Evolutionary conservation across 768 basidiomycete species (phyloP).

Genomic region (Lepiota subincarnata): DNA sequence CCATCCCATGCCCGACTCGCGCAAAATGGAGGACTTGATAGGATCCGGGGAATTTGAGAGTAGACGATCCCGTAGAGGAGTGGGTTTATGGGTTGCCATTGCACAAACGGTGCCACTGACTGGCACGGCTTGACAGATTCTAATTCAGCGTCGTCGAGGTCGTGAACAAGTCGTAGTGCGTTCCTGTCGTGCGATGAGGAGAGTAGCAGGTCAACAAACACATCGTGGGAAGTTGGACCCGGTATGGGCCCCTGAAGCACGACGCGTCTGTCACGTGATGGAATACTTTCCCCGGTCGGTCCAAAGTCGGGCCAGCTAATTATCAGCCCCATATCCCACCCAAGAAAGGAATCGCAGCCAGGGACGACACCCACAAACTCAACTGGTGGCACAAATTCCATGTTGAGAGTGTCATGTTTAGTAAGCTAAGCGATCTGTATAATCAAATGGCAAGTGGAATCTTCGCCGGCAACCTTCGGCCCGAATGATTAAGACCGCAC

Average conservation of each 20-base stretch:
- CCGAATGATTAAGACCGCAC: conserved; percentile 23
- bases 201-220: conserved; percentile 36
- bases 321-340: too few species aligned
- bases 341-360: too few species aligned
- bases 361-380: too few species aligned
- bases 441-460: conserved; percentile 18
- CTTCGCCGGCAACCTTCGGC: conserved; percentile 23
- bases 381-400: too few species aligned
- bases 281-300: conserved; percentile 9
- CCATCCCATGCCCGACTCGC: conserved; percentile 66
- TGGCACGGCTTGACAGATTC: conserved; percentile 1
- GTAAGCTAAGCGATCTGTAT: neutral
- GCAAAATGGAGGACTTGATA: conserved; percentile 58
- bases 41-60: conserved; percentile 60
- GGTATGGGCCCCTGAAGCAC: conserved; percentile 6
- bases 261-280: conserved; percentile 40
- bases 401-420: too few species aligned
- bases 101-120: conserved; percentile 11
- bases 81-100: conserved; percentile 35
- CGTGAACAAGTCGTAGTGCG: conserved; percentile 13
- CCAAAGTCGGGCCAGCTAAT: too few species aligned
- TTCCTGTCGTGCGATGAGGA: conserved; percentile 16
- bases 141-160: conserved; percentile 2
- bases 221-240: conserved; percentile 31
- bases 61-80: conserved; percentile 56